A percentile compares a stretch with the other conserved stretches of the same genome.
Evolutionary conservation across 305 asterid genomes (phyloP).

Genomic region (Solanum hybrid): DNA sequence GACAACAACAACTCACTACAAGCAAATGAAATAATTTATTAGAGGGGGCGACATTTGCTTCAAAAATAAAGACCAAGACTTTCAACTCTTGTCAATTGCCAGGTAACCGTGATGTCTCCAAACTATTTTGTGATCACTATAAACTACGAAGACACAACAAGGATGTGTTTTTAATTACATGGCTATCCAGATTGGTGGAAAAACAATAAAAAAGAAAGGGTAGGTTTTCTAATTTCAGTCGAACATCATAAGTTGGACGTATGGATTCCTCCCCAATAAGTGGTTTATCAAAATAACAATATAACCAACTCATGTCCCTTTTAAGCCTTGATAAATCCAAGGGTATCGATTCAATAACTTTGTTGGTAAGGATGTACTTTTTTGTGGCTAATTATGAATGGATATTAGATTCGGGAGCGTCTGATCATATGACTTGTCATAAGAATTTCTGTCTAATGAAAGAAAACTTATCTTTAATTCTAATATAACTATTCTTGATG

Average conservation of each 20-base stretch:
- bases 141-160: not conserved
- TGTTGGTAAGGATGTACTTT: not conserved
- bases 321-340: not conserved
- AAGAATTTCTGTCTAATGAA: not conserved
- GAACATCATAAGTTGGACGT: not conserved
- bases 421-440: not conserved
- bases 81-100: not conserved
- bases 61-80: not conserved
- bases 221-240: not conserved
- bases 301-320: not conserved
- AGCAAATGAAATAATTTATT: not conserved
- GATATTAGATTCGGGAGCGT: not conserved
- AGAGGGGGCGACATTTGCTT: not conserved
- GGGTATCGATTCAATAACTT: not conserved
- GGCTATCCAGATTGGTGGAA: not conserved
- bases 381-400: not conserved
- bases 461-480: not conserved
- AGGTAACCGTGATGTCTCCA: not conserved
- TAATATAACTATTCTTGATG: not conserved
- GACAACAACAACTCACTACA: not conserved
- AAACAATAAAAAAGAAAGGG: not conserved
- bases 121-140: not conserved
- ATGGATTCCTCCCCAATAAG: not conserved
- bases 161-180: not conserved
- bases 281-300: not conserved